phyloP scores from a whole-genome alignment of 2,329 filamentous ascomycete species.

The Trichoderma sp. region DNA sequence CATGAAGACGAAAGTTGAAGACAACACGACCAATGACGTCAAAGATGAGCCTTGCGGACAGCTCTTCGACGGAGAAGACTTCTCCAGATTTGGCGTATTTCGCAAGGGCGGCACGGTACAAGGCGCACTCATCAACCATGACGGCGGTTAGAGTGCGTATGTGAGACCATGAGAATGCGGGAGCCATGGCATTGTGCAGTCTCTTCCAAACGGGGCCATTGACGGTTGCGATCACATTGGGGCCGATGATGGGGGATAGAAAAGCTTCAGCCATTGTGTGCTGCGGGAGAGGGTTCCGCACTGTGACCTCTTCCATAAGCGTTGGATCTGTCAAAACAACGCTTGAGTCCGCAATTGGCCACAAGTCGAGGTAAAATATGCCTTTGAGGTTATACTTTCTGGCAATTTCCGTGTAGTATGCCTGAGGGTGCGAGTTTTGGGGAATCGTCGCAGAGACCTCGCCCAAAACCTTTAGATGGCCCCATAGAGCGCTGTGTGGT shows the following conservation, averaged over 20 bases:
- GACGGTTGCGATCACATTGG: constrained; percentile 21
- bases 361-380: constrained; percentile 36
- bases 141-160: constrained; percentile 29
- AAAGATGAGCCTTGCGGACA: constrained; percentile 29
- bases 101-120: constrained; percentile 25
- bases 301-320: constrained; percentile 29
- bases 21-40: constrained; percentile 30
- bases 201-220: constrained; percentile 35
- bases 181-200: constrained; percentile 32
- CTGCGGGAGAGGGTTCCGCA: constrained; percentile 26
- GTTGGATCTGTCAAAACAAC: constrained; percentile 32
- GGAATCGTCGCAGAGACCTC: constrained; percentile 25
- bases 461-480: constrained; percentile 27
- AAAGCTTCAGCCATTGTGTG: constrained; percentile 23
- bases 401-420: constrained; percentile 28
- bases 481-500: constrained; percentile 29
- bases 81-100: constrained; percentile 21
- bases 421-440: constrained; percentile 29
- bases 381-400: constrained; percentile 30
- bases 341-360: constrained; percentile 32
- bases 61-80: constrained; percentile 30
- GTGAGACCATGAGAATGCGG: constrained; percentile 30
- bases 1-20: constrained; percentile 26
- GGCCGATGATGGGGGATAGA: constrained; percentile 23
- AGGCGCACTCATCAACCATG: constrained; percentile 30